These are phyloP conservation scores for Scedosporium boydii DNA, from an alignment of 2,329 filamentous ascomycete genomes.

Conservation along the genomic window DNA sequence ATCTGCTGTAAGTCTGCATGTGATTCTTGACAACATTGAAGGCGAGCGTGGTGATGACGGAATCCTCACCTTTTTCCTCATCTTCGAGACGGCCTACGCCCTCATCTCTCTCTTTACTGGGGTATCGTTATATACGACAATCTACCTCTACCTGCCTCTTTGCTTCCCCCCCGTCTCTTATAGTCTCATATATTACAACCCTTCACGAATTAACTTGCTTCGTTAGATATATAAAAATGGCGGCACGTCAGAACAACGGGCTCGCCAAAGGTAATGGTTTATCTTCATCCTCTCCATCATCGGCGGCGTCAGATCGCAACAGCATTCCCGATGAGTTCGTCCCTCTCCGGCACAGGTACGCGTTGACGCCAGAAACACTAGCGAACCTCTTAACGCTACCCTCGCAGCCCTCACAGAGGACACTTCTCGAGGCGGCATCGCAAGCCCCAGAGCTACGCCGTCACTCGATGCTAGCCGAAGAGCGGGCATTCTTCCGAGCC, in stretches of 20 bases:
- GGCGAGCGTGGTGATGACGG: too few species aligned
- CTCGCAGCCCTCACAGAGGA: constrained; percentile 9
- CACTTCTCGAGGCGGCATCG: constrained; percentile 28
- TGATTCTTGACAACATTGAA: too few species aligned
- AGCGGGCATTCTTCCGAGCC: constrained; percentile 25
- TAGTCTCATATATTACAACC: too few species aligned
- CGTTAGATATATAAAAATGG: too few species aligned
- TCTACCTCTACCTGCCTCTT: too few species aligned
- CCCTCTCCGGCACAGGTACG: neutral
- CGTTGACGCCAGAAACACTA: neutral
- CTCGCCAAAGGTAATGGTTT: neutral
- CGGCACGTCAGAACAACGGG: neutral
- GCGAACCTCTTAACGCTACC: constrained; percentile 9
- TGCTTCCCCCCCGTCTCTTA: too few species aligned
- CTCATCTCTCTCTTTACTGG: too few species aligned
- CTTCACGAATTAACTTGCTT: too few species aligned
- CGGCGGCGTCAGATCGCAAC: neutral
- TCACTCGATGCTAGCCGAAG: constrained; percentile 24
- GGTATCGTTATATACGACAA: too few species aligned
- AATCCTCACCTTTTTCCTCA: too few species aligned
- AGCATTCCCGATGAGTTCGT: neutral
- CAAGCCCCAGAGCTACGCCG: constrained; percentile 26
- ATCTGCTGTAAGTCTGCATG: too few species aligned
- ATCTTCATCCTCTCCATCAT: neutral
- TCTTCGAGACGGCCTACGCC: too few species aligned